Conservation (phyloP, 805 yeast genomes). For the Lipomyces spencermartinsiae region DNA sequence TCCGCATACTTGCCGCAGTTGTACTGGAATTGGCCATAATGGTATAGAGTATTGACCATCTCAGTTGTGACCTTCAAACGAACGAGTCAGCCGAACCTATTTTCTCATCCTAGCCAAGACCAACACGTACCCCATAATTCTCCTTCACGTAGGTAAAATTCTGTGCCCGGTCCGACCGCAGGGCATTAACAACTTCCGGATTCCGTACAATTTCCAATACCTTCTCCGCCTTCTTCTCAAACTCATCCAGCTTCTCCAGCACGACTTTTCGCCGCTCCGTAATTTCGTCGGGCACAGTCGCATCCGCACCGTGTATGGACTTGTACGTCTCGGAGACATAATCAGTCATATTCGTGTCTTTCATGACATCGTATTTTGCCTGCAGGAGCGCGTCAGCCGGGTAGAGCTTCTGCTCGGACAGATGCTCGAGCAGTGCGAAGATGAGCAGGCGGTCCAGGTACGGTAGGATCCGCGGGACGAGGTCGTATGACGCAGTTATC, state of each 20-base stretch:
- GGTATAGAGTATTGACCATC: conserved; percentile 58
- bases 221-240: conserved; percentile 33
- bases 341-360: conserved; percentile 63
- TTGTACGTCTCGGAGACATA: conserved; percentile 56
- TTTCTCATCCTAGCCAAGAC: neutral
- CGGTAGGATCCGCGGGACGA: conserved; percentile 54
- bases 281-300: conserved; percentile 52
- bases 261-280: conserved; percentile 47
- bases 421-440: conserved; percentile 59
- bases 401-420: conserved; percentile 52
- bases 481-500: conserved; percentile 18
- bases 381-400: conserved; percentile 54
- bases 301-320: conserved; percentile 48
- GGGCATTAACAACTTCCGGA: conserved; percentile 58
- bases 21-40: conserved; percentile 67
- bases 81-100: neutral
- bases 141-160: conserved; percentile 56
- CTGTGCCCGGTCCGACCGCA: conserved; percentile 62
- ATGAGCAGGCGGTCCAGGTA: conserved; percentile 68
- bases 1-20: conserved; percentile 66
- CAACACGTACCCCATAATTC: conserved; percentile 48
- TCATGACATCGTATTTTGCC: conserved; percentile 59
- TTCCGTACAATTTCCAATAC: conserved; percentile 42
- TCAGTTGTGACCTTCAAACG: conserved; percentile 44
- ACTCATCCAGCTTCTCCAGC: conserved; percentile 44